Base-by-base conservation (phyloP, 2,329 filamentous ascomycete species). In the Kalaharituber pfeilii region DNA sequence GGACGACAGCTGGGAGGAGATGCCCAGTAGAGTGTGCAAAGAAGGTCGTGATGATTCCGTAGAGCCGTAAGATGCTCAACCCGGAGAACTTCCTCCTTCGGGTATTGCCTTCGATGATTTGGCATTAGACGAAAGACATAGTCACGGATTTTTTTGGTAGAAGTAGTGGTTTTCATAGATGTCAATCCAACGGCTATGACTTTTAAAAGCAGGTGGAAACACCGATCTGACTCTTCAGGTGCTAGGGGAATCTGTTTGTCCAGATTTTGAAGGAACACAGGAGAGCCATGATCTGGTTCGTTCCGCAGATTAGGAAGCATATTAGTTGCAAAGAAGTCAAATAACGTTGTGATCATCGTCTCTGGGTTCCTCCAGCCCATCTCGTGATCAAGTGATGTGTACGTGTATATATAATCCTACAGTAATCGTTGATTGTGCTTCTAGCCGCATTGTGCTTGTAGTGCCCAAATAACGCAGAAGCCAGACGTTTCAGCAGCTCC, bases 151-250 rank as follows among this genome's bases (percentile, higher is more conserved):
- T 80, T 76, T 39, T 79, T 82, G 9, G 66, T 63, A 9, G 73
- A 69, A 2, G 69, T 72, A n/a, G 67, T 65, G 3, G 70, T 67
- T 28, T 67, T 69, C 36, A 82, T 67, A 45, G 72, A 72, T 47
- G 70, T 70, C 44, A 82, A 76, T 30, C 73, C 72, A 50, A 80
- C 61, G 1, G 74, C 79, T 30, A 82, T 65, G 15, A 81, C 71
- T 63, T 83, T 84, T 51, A 83, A 69, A 52, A 82, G 80, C 22
- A 82, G 74, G 62, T 82, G 79, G 60, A 83, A 84, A 62, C 78
- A 82, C 20, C 71, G 71, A 62, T 84, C 80, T 42, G 75, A 72
- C 1, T 71, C 67, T 18, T 75, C 71, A 13, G 80, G 65, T 1
- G 66, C 66, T 5, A 82, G 66, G 0, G 69, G 72, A 1, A 75